Percentiles rank a stretch among this genome's conserved stretches.
Evolutionary conservation across 768 basidiomycete genomes (phyloP).

Genomic region (Suillus brevipes): DNA sequence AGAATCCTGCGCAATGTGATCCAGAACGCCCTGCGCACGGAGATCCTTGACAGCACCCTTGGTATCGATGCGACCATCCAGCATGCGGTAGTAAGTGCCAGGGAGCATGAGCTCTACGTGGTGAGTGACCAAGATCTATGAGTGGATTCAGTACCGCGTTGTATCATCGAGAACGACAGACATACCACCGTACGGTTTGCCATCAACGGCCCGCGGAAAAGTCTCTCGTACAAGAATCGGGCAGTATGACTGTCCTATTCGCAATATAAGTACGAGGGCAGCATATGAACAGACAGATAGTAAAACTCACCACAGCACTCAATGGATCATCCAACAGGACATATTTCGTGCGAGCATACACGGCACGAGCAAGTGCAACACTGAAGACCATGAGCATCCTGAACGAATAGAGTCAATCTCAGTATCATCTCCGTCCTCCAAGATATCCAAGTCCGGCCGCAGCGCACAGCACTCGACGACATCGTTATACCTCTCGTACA

Average conservation of each 20-base stretch:
- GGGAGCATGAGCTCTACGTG: constrained; percentile 83
- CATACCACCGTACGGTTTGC: constrained; percentile 66
- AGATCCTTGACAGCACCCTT: constrained; percentile 71
- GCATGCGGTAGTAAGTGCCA: constrained; percentile 71
- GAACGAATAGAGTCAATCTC: constrained; percentile 65
- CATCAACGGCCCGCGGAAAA: constrained; percentile 67
- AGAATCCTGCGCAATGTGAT: constrained; percentile 56
- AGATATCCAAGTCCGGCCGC: constrained; percentile 72
- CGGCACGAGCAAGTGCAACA: constrained; percentile 80
- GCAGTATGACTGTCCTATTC: constrained; percentile 68
- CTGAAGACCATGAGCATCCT: constrained; percentile 33
- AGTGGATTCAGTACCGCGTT: background rate
- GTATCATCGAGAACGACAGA: background rate
- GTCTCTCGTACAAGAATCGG: constrained; percentile 59
- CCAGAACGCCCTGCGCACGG: constrained; percentile 57
- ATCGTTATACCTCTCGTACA: constrained; percentile 58
- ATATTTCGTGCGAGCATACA: constrained; percentile 69
- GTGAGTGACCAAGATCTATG: constrained; percentile 72
- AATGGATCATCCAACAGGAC: constrained; percentile 79
- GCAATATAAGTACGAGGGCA: constrained; percentile 1
- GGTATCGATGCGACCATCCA: constrained; percentile 78
- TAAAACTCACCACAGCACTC: constrained; percentile 68
- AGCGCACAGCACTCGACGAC: constrained; percentile 88
- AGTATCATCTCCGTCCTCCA: constrained; percentile 85
- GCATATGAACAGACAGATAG: background rate